Base-by-base conservation (phyloP, 306 rosid species). In the Acacia acuminata region DNA sequence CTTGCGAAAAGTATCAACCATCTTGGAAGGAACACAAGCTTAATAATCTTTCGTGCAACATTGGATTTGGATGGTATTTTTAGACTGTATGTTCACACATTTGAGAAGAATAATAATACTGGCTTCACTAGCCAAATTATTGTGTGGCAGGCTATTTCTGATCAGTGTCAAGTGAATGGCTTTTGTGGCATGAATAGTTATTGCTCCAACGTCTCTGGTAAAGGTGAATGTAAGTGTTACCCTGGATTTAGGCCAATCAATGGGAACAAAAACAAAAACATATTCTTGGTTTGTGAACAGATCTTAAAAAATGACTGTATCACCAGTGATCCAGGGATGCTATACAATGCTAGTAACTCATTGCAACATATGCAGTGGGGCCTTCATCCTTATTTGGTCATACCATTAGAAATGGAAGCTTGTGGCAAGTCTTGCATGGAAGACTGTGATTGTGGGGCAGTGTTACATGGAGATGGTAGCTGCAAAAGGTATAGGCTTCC, bases 111-210 rank as follows among this genome's bases (percentile, higher is more conserved):
- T 10, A 56, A 56, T 56, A 34, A 30, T 10, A 34, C 47, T 14
- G 20, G 78, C 40, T 51, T 65, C 4, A 30, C 0, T 55, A 61
- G 58, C 13, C 17, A 27, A 42, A 15, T 1, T 4, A 15, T 1
- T 4, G 0, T 78, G 80, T 79, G 86, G 90, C 32, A 32, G 3
- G 43, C 88, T 72, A 1, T 48, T 2, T 6, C 24, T 38, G 61
- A 38, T 58, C 25, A 7, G 55, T 84, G 90, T 76, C 44, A 36
- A 25, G 38, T 87, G n/a, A 79, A 64, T 3, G 88, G 88, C 10
- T 4, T 73, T 17, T 87, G 88, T 71, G 90, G 90, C 6, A 64
- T 82, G 3, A 87, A 87, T 77, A 84, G 84, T 71, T 87, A 84
- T 11, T 87, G 88, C 81, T 64, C 75, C 16, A 17, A 0, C 3